Evolutionary conservation across 441 rosid genomes (phyloP), one percentile per base, ranked within the genome.

Genomic region (Raphanus hybrid): DNA sequence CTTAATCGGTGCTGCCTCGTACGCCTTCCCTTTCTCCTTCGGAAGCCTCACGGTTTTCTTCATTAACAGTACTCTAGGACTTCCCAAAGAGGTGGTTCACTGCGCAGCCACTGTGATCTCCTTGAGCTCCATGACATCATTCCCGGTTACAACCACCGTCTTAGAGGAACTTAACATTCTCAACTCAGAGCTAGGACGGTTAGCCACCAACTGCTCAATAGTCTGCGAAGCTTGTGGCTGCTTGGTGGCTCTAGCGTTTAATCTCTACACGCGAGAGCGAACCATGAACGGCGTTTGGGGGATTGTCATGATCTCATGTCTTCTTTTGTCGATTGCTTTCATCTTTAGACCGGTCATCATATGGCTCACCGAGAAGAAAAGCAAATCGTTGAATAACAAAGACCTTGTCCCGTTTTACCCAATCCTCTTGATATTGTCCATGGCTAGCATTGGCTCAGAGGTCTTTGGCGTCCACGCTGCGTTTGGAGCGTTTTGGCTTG

Each of bases 181-280:
- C 4, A 87, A 88, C 74, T 88, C 92, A 0, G 89, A 86, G 70
- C 64, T 88, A 1, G 91, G 91, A 4, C 75, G 75, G 12, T 66
- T 86, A 71, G 86, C 86, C n/a, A 27, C 81, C 8, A 80, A 78
- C 7, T 75, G 77, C 2, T 72, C 86, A 1, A 80, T 85, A 64
- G 75, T 86, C 57, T 75, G 85, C 2, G 78, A 84, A 48, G 29
- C 34, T 43, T 26, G 70, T 48, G 48, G 70, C 64, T 64, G 67
- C 82, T 26, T 5, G 0, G 20, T 37, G 12, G 37, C 71, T 2
- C 29, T 67, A 5, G 61, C 69, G 34, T 37, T 63, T 15, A 61
- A 65, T 35, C 16, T 79, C 37, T 64, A 60, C 71, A 11, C 37
- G 8, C 73, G 61, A 57, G 74, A 76, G 43, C 50, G 65, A 15